These are phyloP conservation scores for Chaetothyriales sp. DNA, from an alignment of 2,329 filamentous ascomycete species.

Conservation along the genomic window DNA sequence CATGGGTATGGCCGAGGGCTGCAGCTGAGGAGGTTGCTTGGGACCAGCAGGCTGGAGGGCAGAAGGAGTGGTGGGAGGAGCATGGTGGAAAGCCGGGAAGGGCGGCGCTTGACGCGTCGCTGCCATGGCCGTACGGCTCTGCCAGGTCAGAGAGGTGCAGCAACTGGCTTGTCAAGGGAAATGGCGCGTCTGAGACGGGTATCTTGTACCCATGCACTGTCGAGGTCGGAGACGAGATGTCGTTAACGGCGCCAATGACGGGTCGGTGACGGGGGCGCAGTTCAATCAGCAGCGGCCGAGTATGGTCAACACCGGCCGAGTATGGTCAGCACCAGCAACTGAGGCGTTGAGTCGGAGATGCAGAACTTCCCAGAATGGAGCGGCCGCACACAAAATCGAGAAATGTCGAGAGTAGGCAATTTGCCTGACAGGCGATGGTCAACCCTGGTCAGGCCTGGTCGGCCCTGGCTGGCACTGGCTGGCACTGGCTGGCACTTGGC, in stretches of 20 bases:
- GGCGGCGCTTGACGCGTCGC: constrained; percentile 28
- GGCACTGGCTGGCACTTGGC: too few relatives aligned
- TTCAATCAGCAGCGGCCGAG: neutral
- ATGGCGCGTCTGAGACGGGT: neutral
- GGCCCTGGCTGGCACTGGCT: too few relatives aligned
- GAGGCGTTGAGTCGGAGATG: neutral
- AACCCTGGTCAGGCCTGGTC: too few relatives aligned
- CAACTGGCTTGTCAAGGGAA: neutral
- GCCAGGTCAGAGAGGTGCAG: neutral
- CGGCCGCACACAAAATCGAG: neutral
- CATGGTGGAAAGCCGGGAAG: constrained; percentile 48
- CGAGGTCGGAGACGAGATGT: neutral
- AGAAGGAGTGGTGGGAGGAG: constrained; percentile 32
- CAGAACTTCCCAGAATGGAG: neutral
- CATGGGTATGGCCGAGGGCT: constrained; percentile 40
- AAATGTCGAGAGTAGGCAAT: neutral
- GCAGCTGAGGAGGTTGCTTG: constrained; percentile 30
- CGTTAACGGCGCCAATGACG: neutral
- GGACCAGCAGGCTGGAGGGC: constrained; percentile 20
- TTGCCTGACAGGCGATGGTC: neutral
- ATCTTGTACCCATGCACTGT: neutral
- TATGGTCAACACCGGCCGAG: neutral
- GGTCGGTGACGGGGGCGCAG: neutral
- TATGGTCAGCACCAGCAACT: neutral
- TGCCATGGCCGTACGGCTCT: constrained; percentile 12